Evolutionary conservation across 352 stramenopile species (phyloP).

Genomic region (Phytophthora vignae): DNA sequence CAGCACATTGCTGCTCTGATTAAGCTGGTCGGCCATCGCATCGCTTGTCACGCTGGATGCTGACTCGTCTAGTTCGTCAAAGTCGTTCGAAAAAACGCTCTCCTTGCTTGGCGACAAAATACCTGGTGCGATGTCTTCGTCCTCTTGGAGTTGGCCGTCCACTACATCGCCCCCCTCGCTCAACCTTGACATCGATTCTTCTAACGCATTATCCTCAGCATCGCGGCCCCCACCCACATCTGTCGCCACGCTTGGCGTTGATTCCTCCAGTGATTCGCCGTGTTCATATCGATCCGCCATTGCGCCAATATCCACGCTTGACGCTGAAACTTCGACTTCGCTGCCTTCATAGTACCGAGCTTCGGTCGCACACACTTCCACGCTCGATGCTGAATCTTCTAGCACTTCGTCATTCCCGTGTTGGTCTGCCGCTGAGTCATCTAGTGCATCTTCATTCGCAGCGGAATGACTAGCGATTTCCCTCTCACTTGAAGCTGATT

Average conservation of each 20-base stretch:
- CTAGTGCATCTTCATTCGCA: background rate
- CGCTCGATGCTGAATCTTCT: slow-evolving; percentile 3
- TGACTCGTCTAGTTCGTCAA: slow-evolving; percentile 8
- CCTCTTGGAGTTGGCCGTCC: background rate
- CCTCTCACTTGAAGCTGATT: background rate
- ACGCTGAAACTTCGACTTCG: background rate
- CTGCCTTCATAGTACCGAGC: background rate
- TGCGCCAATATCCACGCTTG: background rate
- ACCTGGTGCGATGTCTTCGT: background rate
- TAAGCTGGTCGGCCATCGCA: background rate
- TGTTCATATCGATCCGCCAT: background rate
- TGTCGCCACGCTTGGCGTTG: background rate
- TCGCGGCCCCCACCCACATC: background rate
- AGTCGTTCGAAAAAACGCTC: background rate
- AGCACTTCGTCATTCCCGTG: background rate
- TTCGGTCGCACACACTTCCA: background rate
- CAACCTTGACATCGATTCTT: background rate
- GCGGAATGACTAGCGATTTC: background rate
- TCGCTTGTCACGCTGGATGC: background rate
- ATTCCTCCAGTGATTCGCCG: background rate
- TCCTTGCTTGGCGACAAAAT: background rate
- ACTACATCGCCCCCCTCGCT: background rate
- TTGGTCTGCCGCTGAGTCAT: background rate
- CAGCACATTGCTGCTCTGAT: background rate
- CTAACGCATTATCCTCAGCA: background rate